phyloP scores from a whole-genome alignment of 1,284 basidiomycete species.

The Cronartium quercuum region DNA sequence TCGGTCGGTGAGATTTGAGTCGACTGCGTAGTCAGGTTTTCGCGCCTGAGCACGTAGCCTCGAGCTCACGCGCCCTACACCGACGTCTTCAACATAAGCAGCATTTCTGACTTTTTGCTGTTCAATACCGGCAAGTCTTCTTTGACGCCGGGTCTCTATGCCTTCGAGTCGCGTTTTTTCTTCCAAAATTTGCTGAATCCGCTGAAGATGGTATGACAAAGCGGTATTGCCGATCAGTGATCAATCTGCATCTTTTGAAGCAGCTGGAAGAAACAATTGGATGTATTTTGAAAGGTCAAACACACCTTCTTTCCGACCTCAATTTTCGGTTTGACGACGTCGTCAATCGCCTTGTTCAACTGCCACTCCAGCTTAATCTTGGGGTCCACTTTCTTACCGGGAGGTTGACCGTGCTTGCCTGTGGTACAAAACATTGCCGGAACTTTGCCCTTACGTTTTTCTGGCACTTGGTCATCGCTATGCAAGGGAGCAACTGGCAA shows the following conservation, averaged over 20 bases:
- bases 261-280: neutral
- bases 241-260: neutral
- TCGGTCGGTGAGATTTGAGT: slow-evolving; percentile 22
- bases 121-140: slow-evolving; percentile 10
- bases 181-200: slow-evolving; percentile 5
- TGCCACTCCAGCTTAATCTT: slow-evolving; percentile 16
- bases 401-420: neutral
- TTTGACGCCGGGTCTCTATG: slow-evolving; percentile 12
- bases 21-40: slow-evolving; percentile 35
- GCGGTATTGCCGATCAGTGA: neutral
- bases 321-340: slow-evolving; percentile 27
- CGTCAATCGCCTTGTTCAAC: slow-evolving; percentile 11
- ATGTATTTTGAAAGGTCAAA: neutral
- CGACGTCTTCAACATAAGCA: neutral
- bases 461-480: neutral
- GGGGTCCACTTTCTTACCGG: slow-evolving; percentile 17
- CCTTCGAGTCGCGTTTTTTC: slow-evolving; percentile 15
- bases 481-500: neutral
- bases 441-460: slow-evolving; percentile 12
- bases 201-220: neutral
- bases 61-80: slow-evolving; percentile 24
- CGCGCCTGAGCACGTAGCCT: slow-evolving; percentile 12
- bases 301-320: slow-evolving; percentile 28
- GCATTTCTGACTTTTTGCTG: neutral
- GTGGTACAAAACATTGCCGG: slow-evolving; percentile 18